These are phyloP conservation scores for Capsicum chinense DNA, from an alignment of 257 asterid genomes.

Conservation along the genomic window DNA sequence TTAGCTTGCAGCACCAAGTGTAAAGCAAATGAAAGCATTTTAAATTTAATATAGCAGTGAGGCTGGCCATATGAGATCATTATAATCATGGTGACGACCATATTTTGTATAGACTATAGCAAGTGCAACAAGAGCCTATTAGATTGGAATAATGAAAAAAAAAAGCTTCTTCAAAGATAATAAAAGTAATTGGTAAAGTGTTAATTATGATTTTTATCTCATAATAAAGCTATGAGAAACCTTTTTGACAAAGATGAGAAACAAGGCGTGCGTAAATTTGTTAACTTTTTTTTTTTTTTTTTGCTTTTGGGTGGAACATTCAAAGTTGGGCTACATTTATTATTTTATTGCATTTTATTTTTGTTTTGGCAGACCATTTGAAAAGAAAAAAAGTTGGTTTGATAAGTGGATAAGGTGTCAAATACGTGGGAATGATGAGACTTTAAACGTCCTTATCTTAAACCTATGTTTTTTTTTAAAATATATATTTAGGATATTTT, in stretches of 20 bases:
- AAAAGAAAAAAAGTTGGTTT: background rate
- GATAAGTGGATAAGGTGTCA: constrained; percentile 35
- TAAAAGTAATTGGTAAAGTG: background rate
- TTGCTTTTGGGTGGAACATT: constrained; percentile 13
- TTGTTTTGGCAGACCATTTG: background rate
- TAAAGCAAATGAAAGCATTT: constrained; percentile 2
- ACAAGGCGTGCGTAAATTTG: constrained; percentile 22
- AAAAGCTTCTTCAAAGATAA: background rate
- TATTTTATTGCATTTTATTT: constrained; percentile 12
- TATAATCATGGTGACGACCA: background rate
- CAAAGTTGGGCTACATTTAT: constrained; percentile 27
- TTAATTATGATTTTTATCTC: constrained; percentile 23
- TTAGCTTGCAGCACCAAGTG: background rate
- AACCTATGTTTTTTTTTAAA: background rate
- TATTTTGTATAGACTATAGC: background rate
- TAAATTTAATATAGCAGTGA: background rate
- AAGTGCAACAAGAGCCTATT: background rate
- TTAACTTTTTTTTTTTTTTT: background rate
- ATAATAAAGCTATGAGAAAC: constrained; percentile 27
- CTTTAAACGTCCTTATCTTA: constrained; percentile 29
- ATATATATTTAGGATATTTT: background rate
- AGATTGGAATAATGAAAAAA: background rate
- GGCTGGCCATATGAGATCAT: background rate
- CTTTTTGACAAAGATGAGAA: constrained; percentile 35
- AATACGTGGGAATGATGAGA: constrained; percentile 33